Percentiles rank a stretch among this genome's conserved stretches.
Conservation (phyloP, 2,329 filamentous ascomycete genomes). For the Verticillium zaregamsianum region DNA sequence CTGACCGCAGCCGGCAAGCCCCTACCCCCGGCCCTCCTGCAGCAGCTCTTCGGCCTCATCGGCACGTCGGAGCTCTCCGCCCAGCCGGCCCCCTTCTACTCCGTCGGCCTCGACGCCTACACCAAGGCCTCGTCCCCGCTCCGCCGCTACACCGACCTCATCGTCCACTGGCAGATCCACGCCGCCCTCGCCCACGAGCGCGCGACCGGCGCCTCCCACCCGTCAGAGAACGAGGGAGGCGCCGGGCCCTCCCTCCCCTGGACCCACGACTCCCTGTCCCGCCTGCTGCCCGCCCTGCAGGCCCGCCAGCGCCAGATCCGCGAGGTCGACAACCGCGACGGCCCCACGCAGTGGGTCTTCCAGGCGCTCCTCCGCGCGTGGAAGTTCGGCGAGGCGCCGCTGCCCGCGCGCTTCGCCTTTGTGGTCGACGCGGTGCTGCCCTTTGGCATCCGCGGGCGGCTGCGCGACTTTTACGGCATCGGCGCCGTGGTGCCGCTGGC, state of each 20-base stretch:
- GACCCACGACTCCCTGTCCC: conserved; percentile 30
- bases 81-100: conserved; percentile 50
- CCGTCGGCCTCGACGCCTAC: conserved; percentile 57
- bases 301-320: conserved; percentile 49
- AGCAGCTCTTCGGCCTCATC: conserved; percentile 29
- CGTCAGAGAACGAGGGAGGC: conserved; percentile 16
- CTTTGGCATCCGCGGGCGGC: conserved; percentile 31
- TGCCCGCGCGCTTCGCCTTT: conserved; percentile 46
- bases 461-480: conserved; percentile 46
- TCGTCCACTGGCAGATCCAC: conserved; percentile 65
- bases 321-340: conserved; percentile 36
- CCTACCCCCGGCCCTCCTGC: conserved; percentile 22
- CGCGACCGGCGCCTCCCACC: conserved; percentile 18
- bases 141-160: conserved; percentile 58
- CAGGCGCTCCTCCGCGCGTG: conserved; percentile 59
- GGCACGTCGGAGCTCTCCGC: conserved; percentile 50
- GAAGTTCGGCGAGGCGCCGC: conserved; percentile 43
- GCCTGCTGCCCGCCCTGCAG: conserved; percentile 45
- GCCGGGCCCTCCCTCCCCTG: conserved; percentile 41
- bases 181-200: conserved; percentile 48
- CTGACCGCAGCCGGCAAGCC: conserved; percentile 25
- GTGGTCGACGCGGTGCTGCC: conserved; percentile 35
- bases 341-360: conserved; percentile 49
- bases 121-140: conserved; percentile 62
- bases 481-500: conserved; percentile 34